Percentiles rank a stretch among this genome's conserved stretches.
These are phyloP conservation scores for Psidium guajava DNA, from an alignment of 345 rosid genomes.

Conservation along the genomic window DNA sequence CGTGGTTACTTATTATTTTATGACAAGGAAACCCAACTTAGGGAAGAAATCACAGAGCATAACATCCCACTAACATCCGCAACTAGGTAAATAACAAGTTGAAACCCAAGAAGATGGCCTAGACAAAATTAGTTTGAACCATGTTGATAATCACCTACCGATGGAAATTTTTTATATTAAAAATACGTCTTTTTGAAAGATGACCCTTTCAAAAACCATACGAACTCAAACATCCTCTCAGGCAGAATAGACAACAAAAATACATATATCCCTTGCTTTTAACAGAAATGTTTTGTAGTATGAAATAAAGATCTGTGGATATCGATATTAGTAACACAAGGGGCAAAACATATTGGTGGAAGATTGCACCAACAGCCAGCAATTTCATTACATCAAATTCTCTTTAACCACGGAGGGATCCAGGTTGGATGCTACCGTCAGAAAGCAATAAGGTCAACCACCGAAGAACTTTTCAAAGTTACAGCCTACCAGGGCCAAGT, in stretches of 20 bases:
- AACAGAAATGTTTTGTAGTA: background rate
- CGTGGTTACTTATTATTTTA: background rate
- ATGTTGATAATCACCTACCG: background rate
- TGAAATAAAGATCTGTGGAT: background rate
- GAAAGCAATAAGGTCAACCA: background rate
- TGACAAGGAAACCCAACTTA: background rate
- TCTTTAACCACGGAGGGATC: background rate
- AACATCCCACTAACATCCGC: background rate
- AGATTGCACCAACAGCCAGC: background rate
- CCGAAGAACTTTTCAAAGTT: background rate
- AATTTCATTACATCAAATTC: background rate
- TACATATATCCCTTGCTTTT: background rate
- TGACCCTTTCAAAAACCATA: background rate
- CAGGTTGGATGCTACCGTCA: background rate
- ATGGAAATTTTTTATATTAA: background rate
- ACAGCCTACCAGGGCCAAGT: background rate
- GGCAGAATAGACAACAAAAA: background rate
- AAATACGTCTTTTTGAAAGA: background rate
- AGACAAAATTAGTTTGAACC: background rate
- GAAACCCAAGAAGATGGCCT: background rate
- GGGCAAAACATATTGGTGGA: background rate
- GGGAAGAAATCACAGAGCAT: background rate
- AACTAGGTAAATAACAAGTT: background rate
- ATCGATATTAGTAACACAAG: background rate
- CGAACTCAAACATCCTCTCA: background rate